Evolutionary conservation across 1,284 basidiomycete genomes (phyloP), one percentile per base, ranked within the genome.

Genomic region (Lignosus rhinocerotis): DNA sequence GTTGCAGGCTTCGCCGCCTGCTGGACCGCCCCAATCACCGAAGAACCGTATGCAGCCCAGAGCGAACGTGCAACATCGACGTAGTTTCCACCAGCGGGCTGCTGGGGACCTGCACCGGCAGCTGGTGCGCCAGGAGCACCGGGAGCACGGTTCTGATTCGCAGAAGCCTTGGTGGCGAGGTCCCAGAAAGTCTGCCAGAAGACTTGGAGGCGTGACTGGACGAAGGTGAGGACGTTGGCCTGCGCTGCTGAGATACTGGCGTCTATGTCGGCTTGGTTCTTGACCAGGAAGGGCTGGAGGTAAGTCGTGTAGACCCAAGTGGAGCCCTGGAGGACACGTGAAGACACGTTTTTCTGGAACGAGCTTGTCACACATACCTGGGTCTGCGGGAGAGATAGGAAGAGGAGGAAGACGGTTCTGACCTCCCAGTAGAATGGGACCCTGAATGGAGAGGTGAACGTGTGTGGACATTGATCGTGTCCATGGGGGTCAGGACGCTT

Each of bases 361-460:
- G 33, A 54, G 50, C 50, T 51, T 51, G 32, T 51, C 39, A 16
- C 25, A 36, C 50, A n/a, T 51, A 88, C 90, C 80, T 90, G 82
- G 3, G 83, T 87, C 74, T 90, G 86, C 12, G 90, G 88, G 5
- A 92, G 78, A 2, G 89, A 79, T 43, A 93, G 73, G 75, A 87
- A 93, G 30, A 93, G 77, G 31, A 93, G 75, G 70, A 92, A 82
- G 11, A 84, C 33, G 8, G 86, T 87, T 67, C 92, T 88, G 64
- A 83, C 58, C 66, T 92, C 83, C 78, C 85, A 89, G 71, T 93
- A 93, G 72, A 93, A 90, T 3, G 92, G 90, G 47, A 93, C 71
- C 88, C 91, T 92, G 61, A 38, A 54, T 51, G 60, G 16, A 19
- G 9, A 9, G 34, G 44, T 51, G 36, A 16, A 38, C 36, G 51